Conservation (phyloP, 108 stramenopile genomes). For the Phaeodactylum tricornutum region DNA sequence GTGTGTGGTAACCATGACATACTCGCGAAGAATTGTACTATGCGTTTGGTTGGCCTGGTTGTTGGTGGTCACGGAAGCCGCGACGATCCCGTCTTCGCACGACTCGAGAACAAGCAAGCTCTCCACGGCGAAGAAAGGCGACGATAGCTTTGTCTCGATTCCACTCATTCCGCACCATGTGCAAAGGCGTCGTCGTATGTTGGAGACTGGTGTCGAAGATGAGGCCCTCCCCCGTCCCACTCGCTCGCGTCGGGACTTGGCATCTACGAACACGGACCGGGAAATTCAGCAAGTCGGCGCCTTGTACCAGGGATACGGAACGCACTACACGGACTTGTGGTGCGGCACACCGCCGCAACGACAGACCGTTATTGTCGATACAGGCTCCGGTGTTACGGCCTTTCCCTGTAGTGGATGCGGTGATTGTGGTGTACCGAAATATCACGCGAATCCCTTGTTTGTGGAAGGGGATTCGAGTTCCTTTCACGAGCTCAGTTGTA, state of each 20-base stretch:
- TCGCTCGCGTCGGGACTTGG: not conserved
- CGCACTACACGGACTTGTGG: slow-evolving; percentile 93
- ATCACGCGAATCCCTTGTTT: slow-evolving; percentile 71
- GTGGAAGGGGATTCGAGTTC: slow-evolving; percentile 18
- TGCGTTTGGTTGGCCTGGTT: too few species aligned
- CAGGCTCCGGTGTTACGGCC: slow-evolving; percentile 85
- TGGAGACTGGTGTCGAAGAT: not conserved
- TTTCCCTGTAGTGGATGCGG: slow-evolving; percentile 88
- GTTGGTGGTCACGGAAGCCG: too few species aligned
- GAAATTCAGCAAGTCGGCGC: slow-evolving; percentile 19
- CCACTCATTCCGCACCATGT: slow-evolving; percentile 40
- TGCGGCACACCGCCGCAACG: slow-evolving; percentile 92
- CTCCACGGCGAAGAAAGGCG: too few species aligned
- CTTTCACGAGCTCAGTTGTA: slow-evolving; percentile 19
- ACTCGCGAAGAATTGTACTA: too few species aligned
- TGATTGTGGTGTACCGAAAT: slow-evolving; percentile 53
- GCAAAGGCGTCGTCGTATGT: slow-evolving; percentile 9
- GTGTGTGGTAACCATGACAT: too few species aligned
- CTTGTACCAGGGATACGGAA: slow-evolving; percentile 39
- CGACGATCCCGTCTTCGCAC: too few species aligned
- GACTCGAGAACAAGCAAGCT: too few species aligned
- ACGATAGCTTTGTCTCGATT: too few species aligned
- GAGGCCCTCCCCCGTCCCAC: not conserved
- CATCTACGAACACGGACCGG: not conserved
- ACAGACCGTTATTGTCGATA: slow-evolving; percentile 96